Conservation (phyloP, 2,329 filamentous ascomycete genomes). For the Fonsecaea pugnacius region DNA sequence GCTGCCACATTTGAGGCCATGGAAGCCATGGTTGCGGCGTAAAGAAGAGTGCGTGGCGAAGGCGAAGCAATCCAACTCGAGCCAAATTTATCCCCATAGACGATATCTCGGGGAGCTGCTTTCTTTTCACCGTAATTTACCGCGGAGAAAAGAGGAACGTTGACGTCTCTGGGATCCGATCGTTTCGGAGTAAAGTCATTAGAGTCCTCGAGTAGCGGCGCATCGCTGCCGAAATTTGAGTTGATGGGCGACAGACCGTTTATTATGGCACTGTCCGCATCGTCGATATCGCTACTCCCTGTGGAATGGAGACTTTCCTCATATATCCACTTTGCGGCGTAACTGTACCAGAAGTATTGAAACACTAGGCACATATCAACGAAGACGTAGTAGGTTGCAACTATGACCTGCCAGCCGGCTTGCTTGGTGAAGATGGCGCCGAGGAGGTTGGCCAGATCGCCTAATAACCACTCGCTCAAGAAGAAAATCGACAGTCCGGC, state of each 20-base stretch:
- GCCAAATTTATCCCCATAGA: slow-evolving; percentile 23
- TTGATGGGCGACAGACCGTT: slow-evolving; percentile 47
- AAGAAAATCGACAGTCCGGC: slow-evolving; percentile 69
- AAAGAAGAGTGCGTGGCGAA: slow-evolving; percentile 51
- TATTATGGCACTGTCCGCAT: slow-evolving; percentile 41
- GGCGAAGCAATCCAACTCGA: slow-evolving; percentile 37
- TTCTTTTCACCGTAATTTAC: slow-evolving; percentile 37
- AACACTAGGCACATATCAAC: slow-evolving; percentile 66
- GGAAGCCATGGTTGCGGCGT: slow-evolving; percentile 52
- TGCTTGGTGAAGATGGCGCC: slow-evolving; percentile 68
- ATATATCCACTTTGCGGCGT: slow-evolving; percentile 56
- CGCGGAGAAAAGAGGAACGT: slow-evolving; percentile 31
- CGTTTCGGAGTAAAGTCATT: slow-evolving; percentile 26
- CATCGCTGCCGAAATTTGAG: slow-evolving; percentile 36
- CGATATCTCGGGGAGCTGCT: slow-evolving; percentile 9
- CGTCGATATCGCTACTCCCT: slow-evolving; percentile 38
- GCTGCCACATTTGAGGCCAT: slow-evolving; percentile 50
- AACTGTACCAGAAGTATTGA: slow-evolving; percentile 70
- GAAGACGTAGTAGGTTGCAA: slow-evolving; percentile 68
- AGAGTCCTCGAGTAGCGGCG: slow-evolving; percentile 15
- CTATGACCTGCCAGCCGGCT: slow-evolving; percentile 68
- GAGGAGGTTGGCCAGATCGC: slow-evolving; percentile 66
- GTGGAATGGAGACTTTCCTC: slow-evolving; percentile 40
- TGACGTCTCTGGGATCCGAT: slow-evolving; percentile 21
- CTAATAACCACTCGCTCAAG: slow-evolving; percentile 67